A percentile compares a stretch with the other conserved stretches of the same genome.
Evolutionary conservation across 1,284 basidiomycete species (phyloP).

Genomic region (Peniophora sp.): DNA sequence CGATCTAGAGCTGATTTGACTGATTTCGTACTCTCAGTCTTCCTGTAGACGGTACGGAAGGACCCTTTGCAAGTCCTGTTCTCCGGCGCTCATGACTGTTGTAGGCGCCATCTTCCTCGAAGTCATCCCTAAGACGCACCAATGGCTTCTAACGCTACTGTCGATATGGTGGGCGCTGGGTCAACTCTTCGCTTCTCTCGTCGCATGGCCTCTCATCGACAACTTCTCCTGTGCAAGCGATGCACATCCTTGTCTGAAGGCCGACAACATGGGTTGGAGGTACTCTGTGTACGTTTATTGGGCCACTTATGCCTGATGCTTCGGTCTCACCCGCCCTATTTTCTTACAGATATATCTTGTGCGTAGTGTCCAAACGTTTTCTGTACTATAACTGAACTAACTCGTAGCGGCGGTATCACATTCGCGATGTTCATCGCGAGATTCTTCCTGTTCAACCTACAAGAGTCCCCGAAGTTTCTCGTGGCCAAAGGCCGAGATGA

Average conservation of each 20-base stretch:
- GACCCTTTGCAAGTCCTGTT: not conserved
- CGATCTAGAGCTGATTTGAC: not conserved
- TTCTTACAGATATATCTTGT: too few relatives aligned
- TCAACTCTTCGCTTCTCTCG: slow-evolving; percentile 42
- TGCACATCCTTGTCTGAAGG: slow-evolving; percentile 30
- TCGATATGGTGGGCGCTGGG: slow-evolving; percentile 63
- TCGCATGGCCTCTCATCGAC: slow-evolving; percentile 43
- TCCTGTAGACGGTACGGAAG: slow-evolving; percentile 40
- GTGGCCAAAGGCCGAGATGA: slow-evolving; percentile 47
- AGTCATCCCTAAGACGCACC: slow-evolving; percentile 43
- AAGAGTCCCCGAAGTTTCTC: slow-evolving; percentile 57
- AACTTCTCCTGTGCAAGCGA: slow-evolving; percentile 36
- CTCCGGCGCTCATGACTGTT: slow-evolving; percentile 16
- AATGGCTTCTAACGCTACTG: slow-evolving; percentile 59
- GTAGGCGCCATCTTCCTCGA: slow-evolving; percentile 48
- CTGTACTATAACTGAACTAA: not conserved
- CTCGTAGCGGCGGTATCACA: slow-evolving; percentile 38
- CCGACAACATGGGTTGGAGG: slow-evolving; percentile 53
- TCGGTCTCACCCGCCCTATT: too few relatives aligned
- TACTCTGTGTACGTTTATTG: slow-evolving; percentile 43
- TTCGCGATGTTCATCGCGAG: slow-evolving; percentile 37
- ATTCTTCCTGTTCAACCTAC: slow-evolving; percentile 39
- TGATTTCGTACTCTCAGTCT: slow-evolving; percentile 16
- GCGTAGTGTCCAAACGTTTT: too few relatives aligned
- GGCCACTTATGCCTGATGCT: slow-evolving; percentile 16